Percentiles rank a stretch among this genome's conserved stretches.
Conservation (phyloP, 2,329 filamentous ascomycete species). For the Didymella pinodella region DNA sequence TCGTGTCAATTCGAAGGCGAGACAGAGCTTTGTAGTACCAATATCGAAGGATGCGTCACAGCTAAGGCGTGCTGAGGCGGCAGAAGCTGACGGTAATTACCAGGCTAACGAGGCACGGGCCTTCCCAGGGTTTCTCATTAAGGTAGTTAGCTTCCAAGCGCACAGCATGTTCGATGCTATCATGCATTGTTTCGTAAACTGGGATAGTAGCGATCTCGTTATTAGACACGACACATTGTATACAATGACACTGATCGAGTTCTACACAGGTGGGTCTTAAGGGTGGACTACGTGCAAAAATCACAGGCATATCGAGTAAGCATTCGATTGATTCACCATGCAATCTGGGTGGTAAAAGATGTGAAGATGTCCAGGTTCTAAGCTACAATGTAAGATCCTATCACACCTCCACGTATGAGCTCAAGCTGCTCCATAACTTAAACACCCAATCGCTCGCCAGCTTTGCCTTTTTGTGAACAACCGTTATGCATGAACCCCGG, state of each 20-base stretch:
- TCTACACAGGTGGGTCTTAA: background rate
- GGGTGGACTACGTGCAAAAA: background rate
- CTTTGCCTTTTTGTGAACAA: conserved; percentile 53
- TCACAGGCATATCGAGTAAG: conserved; percentile 15
- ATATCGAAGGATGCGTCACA: conserved; percentile 9
- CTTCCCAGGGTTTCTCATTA: conserved; percentile 3
- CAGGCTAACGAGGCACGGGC: conserved; percentile 5
- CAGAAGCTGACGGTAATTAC: conserved; percentile 4
- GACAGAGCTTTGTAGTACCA: conserved; percentile 2
- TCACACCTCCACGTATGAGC: conserved; percentile 42
- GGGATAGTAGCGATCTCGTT: background rate
- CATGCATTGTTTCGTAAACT: background rate
- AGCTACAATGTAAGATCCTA: conserved; percentile 51
- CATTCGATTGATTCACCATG: conserved; percentile 9
- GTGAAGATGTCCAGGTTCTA: conserved; percentile 50
- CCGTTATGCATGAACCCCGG: conserved; percentile 45
- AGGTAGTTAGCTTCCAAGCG: conserved; percentile 2
- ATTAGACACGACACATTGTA: background rate
- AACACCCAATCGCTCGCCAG: conserved; percentile 49
- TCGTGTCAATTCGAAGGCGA: background rate
- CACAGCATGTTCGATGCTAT: background rate
- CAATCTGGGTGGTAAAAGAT: conserved; percentile 23
- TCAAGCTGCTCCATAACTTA: conserved; percentile 49
- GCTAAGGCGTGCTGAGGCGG: background rate
- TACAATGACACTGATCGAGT: too few relatives aligned